These are phyloP conservation scores for Aurantiochytrium sp. DNA, from an alignment of 108 stramenopile species.

Conservation along the genomic window DNA sequence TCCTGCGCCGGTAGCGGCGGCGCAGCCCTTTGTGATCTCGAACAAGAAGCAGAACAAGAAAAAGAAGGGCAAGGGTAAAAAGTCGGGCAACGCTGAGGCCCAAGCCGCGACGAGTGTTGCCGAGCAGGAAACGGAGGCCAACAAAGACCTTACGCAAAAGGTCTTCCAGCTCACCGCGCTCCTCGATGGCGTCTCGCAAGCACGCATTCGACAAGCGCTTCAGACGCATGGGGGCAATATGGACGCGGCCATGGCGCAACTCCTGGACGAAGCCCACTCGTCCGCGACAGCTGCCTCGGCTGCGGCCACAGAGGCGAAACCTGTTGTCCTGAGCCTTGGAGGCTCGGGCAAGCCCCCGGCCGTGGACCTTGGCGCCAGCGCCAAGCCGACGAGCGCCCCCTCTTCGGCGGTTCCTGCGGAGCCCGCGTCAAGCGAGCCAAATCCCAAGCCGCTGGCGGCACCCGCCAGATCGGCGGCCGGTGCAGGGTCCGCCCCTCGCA, in stretches of 20 bases:
- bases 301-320: neutral
- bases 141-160: neutral
- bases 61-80: constrained; percentile 69
- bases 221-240: neutral
- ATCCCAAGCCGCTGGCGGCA: neutral
- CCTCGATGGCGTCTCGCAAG: neutral
- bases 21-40: neutral
- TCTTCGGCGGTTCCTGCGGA: neutral
- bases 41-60: constrained; percentile 67
- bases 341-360: neutral
- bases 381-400: neutral
- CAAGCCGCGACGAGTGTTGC: no score
- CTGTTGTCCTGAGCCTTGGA: neutral
- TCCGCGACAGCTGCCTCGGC: neutral
- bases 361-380: no score
- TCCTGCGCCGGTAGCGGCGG: constrained; percentile 44
- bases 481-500: neutral
- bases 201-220: neutral
- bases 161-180: neutral
- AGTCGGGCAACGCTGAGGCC: neutral
- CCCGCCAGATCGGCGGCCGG: neutral
- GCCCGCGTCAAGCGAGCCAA: no score
- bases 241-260: neutral
- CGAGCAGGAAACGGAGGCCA: no score
- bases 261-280: neutral